Evolutionary conservation across 176 grass and related monocot genomes (phyloP).

Genomic region (Triticum dicoccoides): DNA sequence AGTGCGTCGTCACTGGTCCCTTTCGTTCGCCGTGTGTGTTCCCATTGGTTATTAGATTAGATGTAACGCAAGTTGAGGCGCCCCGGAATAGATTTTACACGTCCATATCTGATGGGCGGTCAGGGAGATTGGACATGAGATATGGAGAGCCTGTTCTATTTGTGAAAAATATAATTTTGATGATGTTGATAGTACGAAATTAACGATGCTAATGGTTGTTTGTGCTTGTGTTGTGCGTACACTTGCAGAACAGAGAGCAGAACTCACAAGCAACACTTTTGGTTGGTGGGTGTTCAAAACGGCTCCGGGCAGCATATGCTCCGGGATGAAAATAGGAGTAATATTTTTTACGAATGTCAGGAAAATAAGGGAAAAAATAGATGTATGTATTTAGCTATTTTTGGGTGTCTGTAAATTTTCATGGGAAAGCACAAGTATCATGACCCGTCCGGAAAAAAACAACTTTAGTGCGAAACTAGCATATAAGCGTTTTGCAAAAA

Average conservation of each 20-base stretch:
- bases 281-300: not conserved
- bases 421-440: not conserved
- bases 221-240: not conserved
- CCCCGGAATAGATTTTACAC: not conserved
- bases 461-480: not conserved
- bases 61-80: not conserved
- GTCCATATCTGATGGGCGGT: conserved; percentile 1
- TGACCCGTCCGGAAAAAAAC: not conserved
- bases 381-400: not conserved
- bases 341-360: not conserved
- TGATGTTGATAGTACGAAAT: not conserved
- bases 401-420: not conserved
- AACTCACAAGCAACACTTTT: not conserved
- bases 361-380: not conserved
- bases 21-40: not conserved
- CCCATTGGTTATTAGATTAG: not conserved
- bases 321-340: not conserved
- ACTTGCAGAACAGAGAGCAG: not conserved
- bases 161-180: too few species aligned
- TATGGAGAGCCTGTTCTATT: not conserved
- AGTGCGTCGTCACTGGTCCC: not conserved
- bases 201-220: not conserved
- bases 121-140: not conserved
- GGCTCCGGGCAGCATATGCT: not conserved
- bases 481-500: not conserved